A percentile compares a stretch with the other conserved stretches of the same genome.
Evolutionary conservation across 345 rosid genomes (phyloP).

Genomic region (Citrus maxima): DNA sequence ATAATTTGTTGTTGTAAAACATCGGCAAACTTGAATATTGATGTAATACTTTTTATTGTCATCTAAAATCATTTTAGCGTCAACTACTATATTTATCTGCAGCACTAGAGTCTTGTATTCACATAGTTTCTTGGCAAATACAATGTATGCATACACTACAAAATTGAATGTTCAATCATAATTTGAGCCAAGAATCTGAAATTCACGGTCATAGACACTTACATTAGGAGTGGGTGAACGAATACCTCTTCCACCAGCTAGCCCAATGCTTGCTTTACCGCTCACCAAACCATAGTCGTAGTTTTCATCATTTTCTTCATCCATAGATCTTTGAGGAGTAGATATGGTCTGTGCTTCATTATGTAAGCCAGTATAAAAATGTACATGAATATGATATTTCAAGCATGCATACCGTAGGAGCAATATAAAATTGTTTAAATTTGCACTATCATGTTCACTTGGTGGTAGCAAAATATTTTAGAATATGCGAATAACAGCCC

Average conservation of each 20-base stretch:
- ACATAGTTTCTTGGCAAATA: background rate
- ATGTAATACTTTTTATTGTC: background rate
- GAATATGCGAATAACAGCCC: background rate
- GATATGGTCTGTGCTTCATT: constrained; percentile 27
- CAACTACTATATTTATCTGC: background rate
- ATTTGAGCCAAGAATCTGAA: constrained; percentile 6
- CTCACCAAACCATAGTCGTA: constrained; percentile 20
- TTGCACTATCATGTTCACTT: background rate
- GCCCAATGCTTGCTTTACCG: constrained; percentile 39
- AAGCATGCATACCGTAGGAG: background rate
- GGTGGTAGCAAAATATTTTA: background rate
- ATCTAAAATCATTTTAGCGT: background rate
- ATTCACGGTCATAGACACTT: constrained; percentile 1
- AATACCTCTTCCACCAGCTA: constrained; percentile 37
- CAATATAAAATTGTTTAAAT: background rate
- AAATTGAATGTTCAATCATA: background rate
- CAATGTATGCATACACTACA: background rate
- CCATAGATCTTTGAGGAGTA: constrained; percentile 28
- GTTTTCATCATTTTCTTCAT: constrained; percentile 39
- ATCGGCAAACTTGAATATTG: background rate
- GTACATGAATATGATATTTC: background rate
- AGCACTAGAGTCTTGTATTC: background rate
- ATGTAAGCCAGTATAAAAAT: background rate
- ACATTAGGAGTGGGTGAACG: constrained; percentile 42
- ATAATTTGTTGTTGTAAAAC: background rate